phyloP scores from a whole-genome alignment of 1,284 basidiomycete species.

The Trichosporon coremiiforme region DNA sequence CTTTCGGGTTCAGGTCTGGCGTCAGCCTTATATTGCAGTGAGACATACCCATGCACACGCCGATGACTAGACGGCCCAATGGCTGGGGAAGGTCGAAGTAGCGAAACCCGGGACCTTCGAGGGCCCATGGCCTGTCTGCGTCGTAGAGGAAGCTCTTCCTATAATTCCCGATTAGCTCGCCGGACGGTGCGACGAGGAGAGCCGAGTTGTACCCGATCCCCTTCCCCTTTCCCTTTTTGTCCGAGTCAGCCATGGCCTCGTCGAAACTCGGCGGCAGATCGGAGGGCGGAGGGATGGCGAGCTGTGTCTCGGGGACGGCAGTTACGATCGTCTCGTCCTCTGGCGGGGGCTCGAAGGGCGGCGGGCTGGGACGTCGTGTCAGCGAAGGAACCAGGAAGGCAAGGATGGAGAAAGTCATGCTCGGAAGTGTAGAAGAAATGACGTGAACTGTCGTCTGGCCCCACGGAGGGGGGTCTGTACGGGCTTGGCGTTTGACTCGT shows the following conservation, averaged over 20 bases:
- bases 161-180: slow-evolving; percentile 69
- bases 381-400: not conserved
- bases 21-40: not conserved
- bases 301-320: not conserved
- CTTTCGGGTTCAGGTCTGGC: slow-evolving; percentile 68
- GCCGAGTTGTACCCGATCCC: slow-evolving; percentile 75
- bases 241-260: not conserved
- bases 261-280: slow-evolving; percentile 1
- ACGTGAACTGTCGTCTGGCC: not conserved
- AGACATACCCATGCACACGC: slow-evolving; percentile 73
- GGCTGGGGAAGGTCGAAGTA: slow-evolving; percentile 64
- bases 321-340: not conserved
- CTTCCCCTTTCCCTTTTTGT: slow-evolving; percentile 4
- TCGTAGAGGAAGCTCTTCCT: slow-evolving; percentile 84
- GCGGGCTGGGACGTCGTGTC: not conserved
- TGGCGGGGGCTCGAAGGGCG: too few species aligned
- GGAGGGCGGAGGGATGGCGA: not conserved
- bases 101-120: slow-evolving; percentile 72
- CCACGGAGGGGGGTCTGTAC: not conserved
- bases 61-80: slow-evolving; percentile 66
- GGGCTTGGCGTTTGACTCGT: slow-evolving; percentile 15
- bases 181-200: slow-evolving; percentile 67
- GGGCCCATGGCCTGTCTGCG: slow-evolving; percentile 82
- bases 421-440: not conserved
- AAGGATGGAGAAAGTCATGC: not conserved